Evolutionary conservation across 1,284 basidiomycete species (phyloP), one percentile per base, ranked within the genome.

Genomic region (Mycena sp.): DNA sequence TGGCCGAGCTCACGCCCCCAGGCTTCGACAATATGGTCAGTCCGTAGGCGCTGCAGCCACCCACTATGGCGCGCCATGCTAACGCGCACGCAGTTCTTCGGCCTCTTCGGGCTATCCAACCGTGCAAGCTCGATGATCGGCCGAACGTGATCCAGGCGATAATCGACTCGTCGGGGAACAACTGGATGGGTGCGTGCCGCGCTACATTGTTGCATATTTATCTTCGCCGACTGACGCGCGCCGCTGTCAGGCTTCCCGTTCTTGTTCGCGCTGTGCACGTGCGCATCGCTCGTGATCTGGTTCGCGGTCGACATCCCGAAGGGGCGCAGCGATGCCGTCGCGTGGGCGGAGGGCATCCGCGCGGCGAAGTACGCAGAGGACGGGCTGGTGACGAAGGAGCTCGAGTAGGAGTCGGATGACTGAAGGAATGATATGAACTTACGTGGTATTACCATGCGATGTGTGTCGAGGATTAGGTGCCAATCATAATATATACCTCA

Each of bases 51-150:
- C n/a, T n/a, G 40, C 35, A 60, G 21, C 7, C 32, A 29, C 41
- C 17, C 45, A 41, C 17, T 44, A n/a, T 35, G 35, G 10, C 23
- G 6, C 32, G 9, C 32, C 9, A 35, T 6, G 23, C 30, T 51
- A 12, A 56, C 25, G 10, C n/a, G 10, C 43, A 1, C 26, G 16
- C 44, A 67, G 65, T 92, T 92, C 76, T 93, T 93, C 72, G 90
- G 91, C 5, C 81, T 93, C n/a, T 93, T 92, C 66, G 92, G 92
- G 3, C 82, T 94, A 19, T 92, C 90, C 6, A 94, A 92, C 75
- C 86, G 91, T n/a, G 91, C 67, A 19, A 65, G 64, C 58, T 68
- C 67, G 43, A 68, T 68, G 58, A 68, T 68, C n/a, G 67, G 92
- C 0, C 90, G 4, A 92, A 91, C 66, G 87, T 90, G 10, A 88